Conservation (phyloP, 2,329 filamentous ascomycete species). For the Diaporthe ilicicola region DNA sequence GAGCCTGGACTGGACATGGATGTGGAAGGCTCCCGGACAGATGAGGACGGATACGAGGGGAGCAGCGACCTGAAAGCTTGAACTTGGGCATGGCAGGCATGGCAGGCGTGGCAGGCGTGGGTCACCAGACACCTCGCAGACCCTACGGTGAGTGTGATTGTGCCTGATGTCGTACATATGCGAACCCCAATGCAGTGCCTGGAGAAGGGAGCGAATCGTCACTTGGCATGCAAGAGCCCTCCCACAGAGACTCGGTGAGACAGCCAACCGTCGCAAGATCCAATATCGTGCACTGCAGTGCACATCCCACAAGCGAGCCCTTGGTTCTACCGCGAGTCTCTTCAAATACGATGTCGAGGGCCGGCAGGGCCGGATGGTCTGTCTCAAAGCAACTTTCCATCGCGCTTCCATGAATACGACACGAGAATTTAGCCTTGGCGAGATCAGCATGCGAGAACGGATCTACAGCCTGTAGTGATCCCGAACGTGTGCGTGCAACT, state of each 20-base stretch:
- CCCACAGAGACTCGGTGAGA: neutral
- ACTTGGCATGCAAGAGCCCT: neutral
- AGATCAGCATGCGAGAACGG: neutral
- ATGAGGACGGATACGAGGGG: slow-evolving; percentile 12
- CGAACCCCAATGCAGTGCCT: neutral
- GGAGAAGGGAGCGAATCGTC: neutral
- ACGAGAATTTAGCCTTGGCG: neutral
- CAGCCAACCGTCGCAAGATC: neutral
- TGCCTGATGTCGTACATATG: neutral
- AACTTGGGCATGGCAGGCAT: too few relatives aligned
- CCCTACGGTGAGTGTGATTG: neutral
- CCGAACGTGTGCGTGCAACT: neutral
- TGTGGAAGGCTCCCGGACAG: neutral
- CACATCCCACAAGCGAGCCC: neutral
- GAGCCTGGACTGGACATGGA: too few relatives aligned
- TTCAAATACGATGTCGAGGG: neutral
- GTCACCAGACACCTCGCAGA: neutral
- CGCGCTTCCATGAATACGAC: neutral
- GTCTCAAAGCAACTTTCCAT: neutral
- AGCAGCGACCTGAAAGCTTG: neutral
- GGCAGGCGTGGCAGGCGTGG: too few relatives aligned
- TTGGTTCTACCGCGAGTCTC: neutral
- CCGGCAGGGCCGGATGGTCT: too few relatives aligned
- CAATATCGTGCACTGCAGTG: neutral
- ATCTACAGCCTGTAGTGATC: neutral